phyloP scores from a whole-genome alignment of 1,284 basidiomycete genomes.

The Pseudozyma flocculosa region DNA sequence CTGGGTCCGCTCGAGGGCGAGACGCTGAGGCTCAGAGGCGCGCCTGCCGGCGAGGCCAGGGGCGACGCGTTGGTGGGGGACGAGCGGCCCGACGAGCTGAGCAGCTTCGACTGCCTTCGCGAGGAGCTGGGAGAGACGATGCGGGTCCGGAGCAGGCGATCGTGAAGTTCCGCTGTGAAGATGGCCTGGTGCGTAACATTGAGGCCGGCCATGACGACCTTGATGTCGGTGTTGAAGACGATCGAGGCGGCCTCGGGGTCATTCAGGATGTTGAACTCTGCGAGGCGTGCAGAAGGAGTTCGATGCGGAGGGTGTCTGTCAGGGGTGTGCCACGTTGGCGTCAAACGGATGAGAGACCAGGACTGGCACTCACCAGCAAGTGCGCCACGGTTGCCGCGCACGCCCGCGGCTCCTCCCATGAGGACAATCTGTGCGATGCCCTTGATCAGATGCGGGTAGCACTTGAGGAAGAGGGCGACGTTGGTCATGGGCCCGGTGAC shows the following conservation, averaged over 20 bases:
- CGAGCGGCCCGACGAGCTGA: slow-evolving; percentile 1
- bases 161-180: slow-evolving; percentile 37
- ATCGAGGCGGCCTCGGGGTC: slow-evolving; percentile 51
- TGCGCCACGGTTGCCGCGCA: slow-evolving; percentile 39
- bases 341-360: too few species aligned
- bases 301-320: not conserved
- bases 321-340: not conserved
- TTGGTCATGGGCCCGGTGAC: slow-evolving; percentile 53
- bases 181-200: slow-evolving; percentile 51
- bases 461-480: slow-evolving; percentile 42
- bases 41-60: slow-evolving; percentile 7
- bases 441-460: slow-evolving; percentile 34
- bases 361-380: slow-evolving; percentile 10
- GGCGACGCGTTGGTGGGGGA: slow-evolving; percentile 11
- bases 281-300: slow-evolving; percentile 7
- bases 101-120: slow-evolving; percentile 16
- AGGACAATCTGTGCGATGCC: slow-evolving; percentile 47
- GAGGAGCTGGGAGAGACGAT: slow-evolving; percentile 17
- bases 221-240: slow-evolving; percentile 42
- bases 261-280: slow-evolving; percentile 51
- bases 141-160: slow-evolving; percentile 16
- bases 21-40: slow-evolving; percentile 5
- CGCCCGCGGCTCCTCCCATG: slow-evolving; percentile 49
- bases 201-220: slow-evolving; percentile 48
- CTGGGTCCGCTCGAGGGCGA: slow-evolving; percentile 16